Base-by-base conservation (phyloP, 176 grass and related monocot genomes). In the Themeda triandra region DNA sequence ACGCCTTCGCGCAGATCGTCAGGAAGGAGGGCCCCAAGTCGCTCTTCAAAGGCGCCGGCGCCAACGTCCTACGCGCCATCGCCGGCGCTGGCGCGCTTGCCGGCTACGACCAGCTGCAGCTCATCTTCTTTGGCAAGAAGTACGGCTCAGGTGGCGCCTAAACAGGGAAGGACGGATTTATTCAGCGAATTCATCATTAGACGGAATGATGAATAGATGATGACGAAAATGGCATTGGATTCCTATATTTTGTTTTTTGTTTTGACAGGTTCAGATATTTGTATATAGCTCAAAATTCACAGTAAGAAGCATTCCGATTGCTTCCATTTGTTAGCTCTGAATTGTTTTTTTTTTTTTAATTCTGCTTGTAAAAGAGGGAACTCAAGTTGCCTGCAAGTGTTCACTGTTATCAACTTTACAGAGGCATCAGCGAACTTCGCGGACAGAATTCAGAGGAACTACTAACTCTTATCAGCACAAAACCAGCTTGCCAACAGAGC, bases 91-190 rank as follows among this genome's bases (percentile, higher is more conserved):
- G 63, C 4, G 83, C 65, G 41, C 77, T 86, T 12, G 76, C 77
- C 13, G 84, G 77, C 12, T 95, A 95, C 25, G 93, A 95, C 58
- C 87, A 92, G 28, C 66, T 95, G 66, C 90, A 91, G 83, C 80
- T 87, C 15, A 35, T 95, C 65, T 81, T 95, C 79, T 80, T 89
- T 1, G 92, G 87, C 7, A 89, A 94, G 83, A 94, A 94, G 81
- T 66, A 85, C 9, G 71, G 80, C 5, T 94, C 86, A 4, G 80
- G 89, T n/a, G 76, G 80, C 29, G 86, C 86, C 35, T 89, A 91
- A 83, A 12, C 21, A n/a, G 23, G n/a, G 23, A 60, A n/a, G 10
- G 30, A 32, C 39, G 39, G 39, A 10, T 41, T 41, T n/a, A n/a
- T n/a, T 41, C 39, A 39, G 37, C 37, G 37, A 39, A 19, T 48